Base-by-base conservation (phyloP, 306 rosid genomes). In the Herpetospermum pedunculosum region DNA sequence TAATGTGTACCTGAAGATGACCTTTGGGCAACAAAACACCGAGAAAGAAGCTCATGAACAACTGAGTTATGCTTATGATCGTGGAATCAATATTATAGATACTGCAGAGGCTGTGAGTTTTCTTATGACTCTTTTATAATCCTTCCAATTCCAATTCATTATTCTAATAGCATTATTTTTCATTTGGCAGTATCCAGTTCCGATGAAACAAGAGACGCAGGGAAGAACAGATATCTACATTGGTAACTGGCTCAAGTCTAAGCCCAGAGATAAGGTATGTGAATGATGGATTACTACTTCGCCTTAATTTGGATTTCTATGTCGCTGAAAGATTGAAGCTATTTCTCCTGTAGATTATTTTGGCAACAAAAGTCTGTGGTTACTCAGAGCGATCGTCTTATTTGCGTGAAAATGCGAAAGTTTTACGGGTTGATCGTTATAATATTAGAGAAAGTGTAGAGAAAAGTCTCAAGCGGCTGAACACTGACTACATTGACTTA, bases 391-490 rank as follows among this genome's bases (percentile, higher is more conserved):
- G 84, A 67, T 7, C 85, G 0, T 37, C 80, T 81, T 82, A 83
- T 80, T 8, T 94, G 74, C 97, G 95, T 21, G 96, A 91, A 64
- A 89, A 88, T 76, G 87, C 88, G 3, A 76, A 77, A 28, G 78
- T 86, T 74, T 78, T 85, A 82, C 85, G 95, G 78, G 98, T 94
- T 63, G 97, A 94, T 81, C 87, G 90, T 79, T 82, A 74, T 62
- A 94, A 94, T 82, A 86, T 94, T 50, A 89, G 52, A 84, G 98
- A 89, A 82, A 89, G 97, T 76, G 98, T 94, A 23, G 98, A 91
- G 91, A 91, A 91, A 83, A 94, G 96, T 77, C 96, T 91, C 8
- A 84, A 85, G 80, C 97, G 95, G 68, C 97, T 94, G 19, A 88
- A 88, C 77, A 91, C 96, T 72, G 97, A 94, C 74, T 89, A 94